Percentiles rank a stretch among this genome's conserved stretches.
Evolutionary conservation across 106 monocot species (phyloP).

Genomic region (Dendrobium catenatum): DNA sequence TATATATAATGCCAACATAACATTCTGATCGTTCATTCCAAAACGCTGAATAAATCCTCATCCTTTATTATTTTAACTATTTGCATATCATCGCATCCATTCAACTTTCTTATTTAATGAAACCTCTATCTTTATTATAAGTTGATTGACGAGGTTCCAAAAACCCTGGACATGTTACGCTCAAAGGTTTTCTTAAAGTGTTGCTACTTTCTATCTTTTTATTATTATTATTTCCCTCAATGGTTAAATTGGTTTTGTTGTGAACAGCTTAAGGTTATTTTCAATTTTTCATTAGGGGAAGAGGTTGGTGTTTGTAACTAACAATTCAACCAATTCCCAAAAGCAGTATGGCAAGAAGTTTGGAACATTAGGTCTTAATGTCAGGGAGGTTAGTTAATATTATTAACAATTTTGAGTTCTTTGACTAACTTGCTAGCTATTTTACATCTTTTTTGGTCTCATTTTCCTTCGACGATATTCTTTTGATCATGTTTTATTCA

Average conservation of each 20-base stretch:
- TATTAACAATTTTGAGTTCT: not conserved
- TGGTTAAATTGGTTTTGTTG: not conserved
- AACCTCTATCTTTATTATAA: conserved; percentile 1
- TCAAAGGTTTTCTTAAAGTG: conserved; percentile 36
- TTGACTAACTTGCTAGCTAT: not conserved
- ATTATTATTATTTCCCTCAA: no score
- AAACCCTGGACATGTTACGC: conserved; percentile 81
- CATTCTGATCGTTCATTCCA: no score
- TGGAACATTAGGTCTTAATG: conserved; percentile 76
- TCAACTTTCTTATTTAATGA: no score
- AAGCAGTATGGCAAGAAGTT: conserved; percentile 98
- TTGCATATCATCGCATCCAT: no score
- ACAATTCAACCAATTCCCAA: conserved; percentile 93
- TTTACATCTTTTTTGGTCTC: conserved; percentile 1
- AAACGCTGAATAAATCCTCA: no score
- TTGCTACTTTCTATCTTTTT: not conserved
- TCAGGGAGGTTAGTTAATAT: conserved; percentile 55
- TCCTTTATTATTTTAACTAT: no score
- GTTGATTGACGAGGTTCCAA: conserved; percentile 77
- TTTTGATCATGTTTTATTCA: not conserved
- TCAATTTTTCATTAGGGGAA: conserved; percentile 47
- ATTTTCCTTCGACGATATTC: not conserved
- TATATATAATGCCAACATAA: no score
- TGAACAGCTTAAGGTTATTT: not conserved
- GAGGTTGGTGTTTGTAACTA: conserved; percentile 89